Evolutionary conservation across 2,329 filamentous ascomycete species (phyloP), one percentile per base, ranked within the genome.

Genomic region (Penicillium rolfsii): DNA sequence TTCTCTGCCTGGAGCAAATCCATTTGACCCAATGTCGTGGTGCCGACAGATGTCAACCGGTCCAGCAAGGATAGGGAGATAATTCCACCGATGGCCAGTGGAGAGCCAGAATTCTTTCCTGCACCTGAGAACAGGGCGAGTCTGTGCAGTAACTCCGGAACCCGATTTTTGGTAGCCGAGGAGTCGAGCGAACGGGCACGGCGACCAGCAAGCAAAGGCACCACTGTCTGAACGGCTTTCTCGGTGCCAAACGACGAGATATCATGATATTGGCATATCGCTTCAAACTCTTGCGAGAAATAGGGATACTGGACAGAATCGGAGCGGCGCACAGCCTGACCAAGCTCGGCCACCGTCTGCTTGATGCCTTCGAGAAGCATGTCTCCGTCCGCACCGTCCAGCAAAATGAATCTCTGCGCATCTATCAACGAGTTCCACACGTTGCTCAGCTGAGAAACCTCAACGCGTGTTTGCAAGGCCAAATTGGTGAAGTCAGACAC

Each of bases 1-100:
- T 91, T 76, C 70, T 92, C 89, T 1, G 81, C 79, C 73, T 90
- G 87, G 0, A 92, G 79, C 19, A 89, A 80, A 48, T 84, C 81
- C 52, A 92, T 77, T 45, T 87, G 85, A 49, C 82, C 82, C 41
- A 92, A 77, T 49, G 79, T 84, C 0, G 88, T 85, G 26, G 82
- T 78, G 12, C 77, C 76, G 19, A 87, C 73, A 1, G 74, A 76
- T 54, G 83, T 78, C 50, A 89, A 74, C 65, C 83, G 87, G 14
- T 79, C 77, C 66, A 91, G 77, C 3, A 91, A 70, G 0, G 82
- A 82, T 24, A 80, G 69, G 6, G 84, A 82, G 19, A 87, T 67
- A 4, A 74, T 77, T 35, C 80, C 80, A 12, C 76, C 78, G 73
- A 84, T 81, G 6, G 83, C 81, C 38, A 80, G 73, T 0, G 79